phyloP scores from a whole-genome alignment of 495 filamentous ascomycete genomes.

The Sabuloglossum arenarium region DNA sequence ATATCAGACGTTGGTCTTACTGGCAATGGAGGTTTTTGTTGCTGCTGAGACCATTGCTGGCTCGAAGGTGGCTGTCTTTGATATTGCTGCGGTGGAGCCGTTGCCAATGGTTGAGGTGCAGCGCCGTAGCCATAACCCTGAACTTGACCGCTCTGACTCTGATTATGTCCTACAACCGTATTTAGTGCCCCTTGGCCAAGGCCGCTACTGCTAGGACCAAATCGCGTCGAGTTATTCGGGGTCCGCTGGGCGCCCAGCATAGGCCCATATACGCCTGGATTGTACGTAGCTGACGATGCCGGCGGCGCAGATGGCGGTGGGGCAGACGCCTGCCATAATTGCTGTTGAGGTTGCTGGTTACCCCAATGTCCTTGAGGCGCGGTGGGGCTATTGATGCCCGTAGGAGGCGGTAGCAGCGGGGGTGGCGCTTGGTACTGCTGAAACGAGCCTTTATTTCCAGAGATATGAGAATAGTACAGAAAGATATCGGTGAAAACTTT shows the following conservation, averaged over 20 bases:
- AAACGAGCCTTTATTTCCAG: not conserved
- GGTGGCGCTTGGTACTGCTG: not conserved
- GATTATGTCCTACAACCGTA: not conserved
- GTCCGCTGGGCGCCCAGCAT: conserved; percentile 13
- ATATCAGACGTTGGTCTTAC: conserved; percentile 15
- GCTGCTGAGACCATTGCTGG: conserved; percentile 13
- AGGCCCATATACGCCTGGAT: conserved; percentile 21
- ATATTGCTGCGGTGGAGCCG: not conserved
- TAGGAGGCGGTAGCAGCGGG: not conserved
- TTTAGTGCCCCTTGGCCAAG: no score
- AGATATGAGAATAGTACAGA: not conserved
- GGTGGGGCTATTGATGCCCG: not conserved
- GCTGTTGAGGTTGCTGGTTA: not conserved
- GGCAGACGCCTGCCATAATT: not conserved
- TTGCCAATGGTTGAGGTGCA: conserved; percentile 6
- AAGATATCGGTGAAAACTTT: not conserved
- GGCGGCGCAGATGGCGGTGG: conserved; percentile 10
- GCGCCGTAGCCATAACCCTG: conserved; percentile 3
- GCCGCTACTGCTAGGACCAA: not conserved
- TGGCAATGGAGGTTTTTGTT: conserved; percentile 24
- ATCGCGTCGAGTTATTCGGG: not conserved
- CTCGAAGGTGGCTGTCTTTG: not conserved
- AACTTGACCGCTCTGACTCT: not conserved
- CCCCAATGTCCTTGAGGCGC: not conserved
- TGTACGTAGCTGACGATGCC: conserved; percentile 14